Evolutionary conservation across 495 filamentous ascomycete genomes (phyloP), one percentile per base, ranked within the genome.

Genomic region (Aspergillus indologenus): DNA sequence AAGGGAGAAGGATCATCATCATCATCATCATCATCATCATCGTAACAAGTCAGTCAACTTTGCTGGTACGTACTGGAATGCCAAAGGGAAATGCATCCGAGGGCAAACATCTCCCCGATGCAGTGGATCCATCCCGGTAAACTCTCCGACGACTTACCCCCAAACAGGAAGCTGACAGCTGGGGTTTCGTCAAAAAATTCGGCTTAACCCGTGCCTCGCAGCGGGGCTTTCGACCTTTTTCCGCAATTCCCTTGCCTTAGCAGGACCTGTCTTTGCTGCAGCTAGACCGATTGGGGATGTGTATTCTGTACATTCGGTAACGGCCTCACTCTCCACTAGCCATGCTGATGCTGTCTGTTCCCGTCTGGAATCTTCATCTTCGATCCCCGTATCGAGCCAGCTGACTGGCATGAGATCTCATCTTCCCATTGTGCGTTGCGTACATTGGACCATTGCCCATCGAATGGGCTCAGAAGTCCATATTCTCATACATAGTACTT

Each of bases 141-240:
- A 70, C 68, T 58, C 62, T 65, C 72, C 72, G 72, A 72, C 65
- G 67, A 67, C 62, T 68, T 67, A 54, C 54, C 66, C 63, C 46
- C 59, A 70, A 69, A 17, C 22, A 63, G 70, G 58, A 66, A 65
- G 53, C 65, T 74, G 68, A 71, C 70, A 71, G 70, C 67, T 71
- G 65, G 62, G 61, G 43, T 57, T 60, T 56, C 45, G 51, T 23
- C 34, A 55, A 58, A 59, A 58, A 64, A 57, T 40, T n/a, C 53
- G 40, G 58, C 47, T 59, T 46, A 56, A 54, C 22, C 40, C 47
- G 53, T n/a, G 56, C n/a, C 47, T 49, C 47, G 46, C 45, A 3
- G 43, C 51, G 53, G 61, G 64, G 18, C 54, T 58, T 34, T 54
- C 45, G 45, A 48, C 45, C 23, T 23, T 22, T 21, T 24, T 5